A percentile compares a stretch with the other conserved stretches of the same genome.
These are phyloP conservation scores for Echites panduratus DNA, from an alignment of 257 asterid genomes.

Conservation along the genomic window DNA sequence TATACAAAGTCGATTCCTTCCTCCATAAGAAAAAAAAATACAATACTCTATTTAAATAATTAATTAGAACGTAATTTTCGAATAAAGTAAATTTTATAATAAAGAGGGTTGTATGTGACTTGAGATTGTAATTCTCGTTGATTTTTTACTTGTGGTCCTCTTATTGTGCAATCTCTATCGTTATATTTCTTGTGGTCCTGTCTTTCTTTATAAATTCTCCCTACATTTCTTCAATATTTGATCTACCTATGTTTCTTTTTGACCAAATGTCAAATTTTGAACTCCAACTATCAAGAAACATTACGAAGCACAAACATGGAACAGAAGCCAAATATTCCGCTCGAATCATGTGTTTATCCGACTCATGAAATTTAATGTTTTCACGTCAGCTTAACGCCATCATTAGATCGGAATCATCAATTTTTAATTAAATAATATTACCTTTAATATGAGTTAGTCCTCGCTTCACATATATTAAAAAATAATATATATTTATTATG, in stretches of 20 bases:
- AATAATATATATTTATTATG: too few relatives aligned
- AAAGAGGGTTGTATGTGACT: too few relatives aligned
- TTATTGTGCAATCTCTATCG: background rate
- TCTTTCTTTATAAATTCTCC: background rate
- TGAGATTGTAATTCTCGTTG: too few relatives aligned
- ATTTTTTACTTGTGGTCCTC: background rate
- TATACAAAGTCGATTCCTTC: too few relatives aligned
- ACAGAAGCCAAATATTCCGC: conserved; percentile 9
- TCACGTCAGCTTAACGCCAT: conserved; percentile 12
- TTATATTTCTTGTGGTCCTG: conserved; percentile 8
- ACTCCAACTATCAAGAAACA: background rate
- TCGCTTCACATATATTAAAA: too few relatives aligned
- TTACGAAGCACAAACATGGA: background rate
- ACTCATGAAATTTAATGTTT: background rate
- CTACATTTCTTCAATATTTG: background rate
- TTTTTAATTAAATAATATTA: too few relatives aligned
- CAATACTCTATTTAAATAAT: too few relatives aligned
- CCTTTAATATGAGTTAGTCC: too few relatives aligned
- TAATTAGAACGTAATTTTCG: too few relatives aligned
- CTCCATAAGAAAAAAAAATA: too few relatives aligned
- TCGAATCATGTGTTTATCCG: conserved; percentile 6
- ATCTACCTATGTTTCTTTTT: background rate
- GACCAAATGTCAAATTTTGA: background rate
- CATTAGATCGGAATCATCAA: background rate
- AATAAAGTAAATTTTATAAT: too few relatives aligned